Conservation (phyloP, 768 basidiomycete species). For the Suillus hirtellus region DNA sequence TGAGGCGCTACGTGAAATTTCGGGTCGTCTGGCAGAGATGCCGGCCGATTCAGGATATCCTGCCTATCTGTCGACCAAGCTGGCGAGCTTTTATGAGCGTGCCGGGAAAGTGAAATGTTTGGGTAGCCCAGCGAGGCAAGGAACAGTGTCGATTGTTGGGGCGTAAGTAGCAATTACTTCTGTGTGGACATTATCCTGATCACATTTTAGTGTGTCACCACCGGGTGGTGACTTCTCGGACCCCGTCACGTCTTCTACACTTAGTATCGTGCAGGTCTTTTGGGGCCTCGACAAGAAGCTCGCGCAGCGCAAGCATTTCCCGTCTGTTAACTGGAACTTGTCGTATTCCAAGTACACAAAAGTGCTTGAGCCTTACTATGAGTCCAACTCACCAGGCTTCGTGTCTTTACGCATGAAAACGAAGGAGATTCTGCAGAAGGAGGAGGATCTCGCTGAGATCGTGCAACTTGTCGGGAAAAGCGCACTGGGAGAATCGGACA, state of each 20-base stretch:
- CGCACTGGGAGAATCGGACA: slow-evolving; percentile 94
- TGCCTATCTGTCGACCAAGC: slow-evolving; percentile 92
- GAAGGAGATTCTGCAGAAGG: slow-evolving; percentile 98
- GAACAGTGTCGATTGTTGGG: slow-evolving; percentile 98
- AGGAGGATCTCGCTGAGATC: slow-evolving; percentile 97
- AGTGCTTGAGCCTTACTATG: slow-evolving; percentile 90
- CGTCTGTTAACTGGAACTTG: slow-evolving; percentile 99
- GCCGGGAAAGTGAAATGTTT: slow-evolving; percentile 94
- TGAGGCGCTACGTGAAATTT: slow-evolving; percentile 98
- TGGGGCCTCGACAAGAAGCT: slow-evolving; percentile 99
- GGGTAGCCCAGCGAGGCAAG: slow-evolving; percentile 83
- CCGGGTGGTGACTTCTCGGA: slow-evolving; percentile 99
- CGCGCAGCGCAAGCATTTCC: slow-evolving; percentile 98
- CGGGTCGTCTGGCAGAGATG: slow-evolving; percentile 99
- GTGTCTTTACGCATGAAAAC: slow-evolving; percentile 88
- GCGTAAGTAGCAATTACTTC: slow-evolving; percentile 65
- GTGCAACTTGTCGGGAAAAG: slow-evolving; percentile 99
- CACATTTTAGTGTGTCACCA: slow-evolving; percentile 77
- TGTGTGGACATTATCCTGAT: slow-evolving; percentile 12
- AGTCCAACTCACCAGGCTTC: slow-evolving; percentile 90
- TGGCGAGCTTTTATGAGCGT: slow-evolving; percentile 98
- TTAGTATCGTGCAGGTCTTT: slow-evolving; percentile 99
- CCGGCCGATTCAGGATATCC: slow-evolving; percentile 99
- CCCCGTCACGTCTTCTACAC: slow-evolving; percentile 95
- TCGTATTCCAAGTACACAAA: slow-evolving; percentile 99